These are phyloP conservation scores for Cladophialophora bantiana DNA, from an alignment of 2,329 filamentous ascomycete species.

Conservation along the genomic window DNA sequence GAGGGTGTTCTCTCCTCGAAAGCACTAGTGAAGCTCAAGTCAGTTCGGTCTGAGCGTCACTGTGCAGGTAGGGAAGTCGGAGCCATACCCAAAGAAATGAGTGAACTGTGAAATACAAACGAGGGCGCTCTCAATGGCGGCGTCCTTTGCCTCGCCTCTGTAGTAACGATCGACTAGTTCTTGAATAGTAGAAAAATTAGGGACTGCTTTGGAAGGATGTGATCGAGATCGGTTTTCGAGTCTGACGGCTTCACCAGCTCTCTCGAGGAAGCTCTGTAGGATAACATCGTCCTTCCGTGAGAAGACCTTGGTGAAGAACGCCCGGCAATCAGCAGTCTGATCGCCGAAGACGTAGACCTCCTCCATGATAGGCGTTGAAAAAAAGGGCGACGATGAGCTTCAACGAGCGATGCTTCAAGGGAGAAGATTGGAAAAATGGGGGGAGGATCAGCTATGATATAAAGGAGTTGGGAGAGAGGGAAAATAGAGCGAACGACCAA, in stretches of 20 bases:
- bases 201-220: conserved; percentile 41
- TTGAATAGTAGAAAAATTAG: conserved; percentile 42
- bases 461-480: conserved; percentile 33
- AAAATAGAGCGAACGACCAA: conserved; percentile 40
- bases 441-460: conserved; percentile 38
- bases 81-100: conserved; percentile 53
- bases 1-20: conserved; percentile 51
- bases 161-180: conserved; percentile 43
- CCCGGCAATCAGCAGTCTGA: conserved; percentile 53
- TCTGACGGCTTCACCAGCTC: conserved; percentile 51
- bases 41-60: conserved; percentile 26
- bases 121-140: conserved; percentile 53
- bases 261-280: conserved; percentile 52
- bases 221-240: conserved; percentile 47
- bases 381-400: conserved; percentile 34
- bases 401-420: conserved; percentile 38
- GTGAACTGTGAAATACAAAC: conserved; percentile 54
- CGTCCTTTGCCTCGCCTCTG: conserved; percentile 42
- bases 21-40: conserved; percentile 44
- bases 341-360: conserved; percentile 56
- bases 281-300: conserved; percentile 53
- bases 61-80: background rate
- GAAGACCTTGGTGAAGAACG: conserved; percentile 51
- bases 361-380: conserved; percentile 40
- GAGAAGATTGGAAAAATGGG: conserved; percentile 29